Evolutionary conservation across 768 basidiomycete species (phyloP).

Genomic region (Pleurotus tuoliensis): DNA sequence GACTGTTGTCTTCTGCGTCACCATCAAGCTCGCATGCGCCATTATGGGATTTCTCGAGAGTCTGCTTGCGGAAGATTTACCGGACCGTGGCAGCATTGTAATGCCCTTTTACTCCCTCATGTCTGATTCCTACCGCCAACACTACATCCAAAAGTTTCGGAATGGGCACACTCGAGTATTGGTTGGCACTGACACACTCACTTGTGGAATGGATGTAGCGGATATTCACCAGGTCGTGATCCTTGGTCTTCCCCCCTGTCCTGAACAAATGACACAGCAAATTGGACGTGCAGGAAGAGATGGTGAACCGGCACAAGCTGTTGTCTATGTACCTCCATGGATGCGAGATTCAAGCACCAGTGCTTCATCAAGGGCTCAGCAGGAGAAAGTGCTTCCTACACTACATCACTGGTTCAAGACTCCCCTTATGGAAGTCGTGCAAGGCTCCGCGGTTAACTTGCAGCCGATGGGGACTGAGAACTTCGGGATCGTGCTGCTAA

Average conservation of each 20-base stretch:
- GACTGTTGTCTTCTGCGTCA: background rate
- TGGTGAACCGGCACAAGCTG: conserved; percentile 15
- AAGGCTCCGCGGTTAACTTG: too few relatives aligned
- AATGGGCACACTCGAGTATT: background rate
- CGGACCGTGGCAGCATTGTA: background rate
- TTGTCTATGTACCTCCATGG: conserved; percentile 18
- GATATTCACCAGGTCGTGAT: conserved; percentile 13
- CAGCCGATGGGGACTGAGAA: too few relatives aligned
- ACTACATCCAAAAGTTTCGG: too few relatives aligned
- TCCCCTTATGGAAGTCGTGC: too few relatives aligned
- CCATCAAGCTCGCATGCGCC: background rate
- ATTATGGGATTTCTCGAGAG: background rate
- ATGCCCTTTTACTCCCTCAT: background rate
- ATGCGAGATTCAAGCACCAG: conserved; percentile 5
- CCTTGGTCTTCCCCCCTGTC: too few relatives aligned
- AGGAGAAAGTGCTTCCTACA: too few relatives aligned
- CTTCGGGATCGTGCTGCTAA: too few relatives aligned
- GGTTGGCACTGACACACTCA: background rate
- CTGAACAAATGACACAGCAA: too few relatives aligned
- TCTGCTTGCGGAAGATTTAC: background rate
- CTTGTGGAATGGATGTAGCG: conserved; percentile 12
- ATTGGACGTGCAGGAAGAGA: background rate
- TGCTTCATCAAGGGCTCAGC: too few relatives aligned
- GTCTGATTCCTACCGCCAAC: too few relatives aligned
- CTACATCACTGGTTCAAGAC: too few relatives aligned